phyloP scores from a whole-genome alignment of 768 basidiomycete genomes.

The Vararia minispora region DNA sequence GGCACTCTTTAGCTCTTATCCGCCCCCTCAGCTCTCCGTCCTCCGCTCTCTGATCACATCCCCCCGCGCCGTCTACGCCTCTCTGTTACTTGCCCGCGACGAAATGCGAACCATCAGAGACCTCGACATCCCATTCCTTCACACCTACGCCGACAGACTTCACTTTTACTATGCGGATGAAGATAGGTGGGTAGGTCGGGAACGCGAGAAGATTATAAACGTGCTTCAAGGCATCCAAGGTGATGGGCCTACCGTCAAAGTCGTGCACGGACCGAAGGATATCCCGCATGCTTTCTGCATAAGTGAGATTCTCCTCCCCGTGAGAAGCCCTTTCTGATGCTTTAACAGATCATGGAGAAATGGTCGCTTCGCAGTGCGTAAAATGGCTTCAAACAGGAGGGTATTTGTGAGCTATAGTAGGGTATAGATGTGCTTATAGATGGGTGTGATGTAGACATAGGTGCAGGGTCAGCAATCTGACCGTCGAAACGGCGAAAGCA shows the following conservation, averaged over 20 bases:
- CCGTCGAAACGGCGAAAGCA: too few species aligned
- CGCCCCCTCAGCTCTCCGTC: constrained; percentile 31
- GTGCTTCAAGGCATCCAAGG: constrained; percentile 27
- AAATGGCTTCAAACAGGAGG: constrained; percentile 26
- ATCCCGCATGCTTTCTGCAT: constrained; percentile 71
- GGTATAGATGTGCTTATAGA: too few species aligned
- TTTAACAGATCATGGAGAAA: constrained; percentile 37
- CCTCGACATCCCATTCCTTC: constrained; percentile 36
- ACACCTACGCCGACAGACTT: constrained; percentile 25
- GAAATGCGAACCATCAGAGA: constrained; percentile 55
- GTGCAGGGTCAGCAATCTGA: too few species aligned
- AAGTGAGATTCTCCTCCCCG: constrained; percentile 30
- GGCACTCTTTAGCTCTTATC: constrained; percentile 39
- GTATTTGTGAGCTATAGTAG: constrained; percentile 6
- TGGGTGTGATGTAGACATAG: too few species aligned
- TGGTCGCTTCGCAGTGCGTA: constrained; percentile 37
- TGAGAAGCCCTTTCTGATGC: background rate
- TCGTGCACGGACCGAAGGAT: constrained; percentile 33
- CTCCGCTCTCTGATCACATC: constrained; percentile 40
- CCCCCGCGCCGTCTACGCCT: constrained; percentile 37
- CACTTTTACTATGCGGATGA: constrained; percentile 49
- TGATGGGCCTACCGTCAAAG: constrained; percentile 20
- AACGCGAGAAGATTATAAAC: constrained; percentile 29
- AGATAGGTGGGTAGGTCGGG: constrained; percentile 62
- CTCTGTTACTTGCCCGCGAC: constrained; percentile 50